A percentile compares a stretch with the other conserved stretches of the same genome.
These are phyloP conservation scores for Alternaria burnsii DNA, from an alignment of 2,329 filamentous ascomycete genomes.

Conservation along the genomic window DNA sequence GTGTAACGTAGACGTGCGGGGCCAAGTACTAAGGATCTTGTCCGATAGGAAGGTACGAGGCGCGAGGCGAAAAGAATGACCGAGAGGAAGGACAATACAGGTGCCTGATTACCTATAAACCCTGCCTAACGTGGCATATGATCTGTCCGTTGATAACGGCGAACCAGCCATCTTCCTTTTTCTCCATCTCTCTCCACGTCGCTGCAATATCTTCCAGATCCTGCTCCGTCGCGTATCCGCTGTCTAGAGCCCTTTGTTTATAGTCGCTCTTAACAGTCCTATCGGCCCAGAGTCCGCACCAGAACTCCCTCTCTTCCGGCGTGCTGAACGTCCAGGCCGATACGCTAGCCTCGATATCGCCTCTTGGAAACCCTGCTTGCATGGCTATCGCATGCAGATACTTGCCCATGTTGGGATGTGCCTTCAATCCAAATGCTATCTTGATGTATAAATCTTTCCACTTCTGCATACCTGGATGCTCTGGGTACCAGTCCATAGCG, in stretches of 20 bases:
- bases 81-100: neutral
- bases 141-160: constrained; percentile 55
- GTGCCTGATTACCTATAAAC: neutral
- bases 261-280: constrained; percentile 47
- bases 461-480: constrained; percentile 43
- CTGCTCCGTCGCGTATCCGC: constrained; percentile 48
- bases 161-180: constrained; percentile 54
- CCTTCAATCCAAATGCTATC: constrained; percentile 42
- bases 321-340: constrained; percentile 56
- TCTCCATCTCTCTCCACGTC: constrained; percentile 53
- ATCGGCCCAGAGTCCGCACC: constrained; percentile 54
- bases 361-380: constrained; percentile 51
- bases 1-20: constrained; percentile 8
- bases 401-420: constrained; percentile 48
- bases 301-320: constrained; percentile 49
- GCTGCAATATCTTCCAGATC: constrained; percentile 52
- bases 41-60: constrained; percentile 2
- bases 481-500: constrained; percentile 52
- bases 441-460: constrained; percentile 48
- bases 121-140: constrained; percentile 41
- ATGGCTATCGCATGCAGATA: constrained; percentile 49
- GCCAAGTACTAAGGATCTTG: neutral
- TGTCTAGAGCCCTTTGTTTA: constrained; percentile 48
- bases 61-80: neutral
- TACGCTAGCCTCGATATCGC: constrained; percentile 51